These are phyloP conservation scores for Penicillium fuscoglaucum DNA, from an alignment of 2,329 filamentous ascomycete genomes.

Conservation along the genomic window DNA sequence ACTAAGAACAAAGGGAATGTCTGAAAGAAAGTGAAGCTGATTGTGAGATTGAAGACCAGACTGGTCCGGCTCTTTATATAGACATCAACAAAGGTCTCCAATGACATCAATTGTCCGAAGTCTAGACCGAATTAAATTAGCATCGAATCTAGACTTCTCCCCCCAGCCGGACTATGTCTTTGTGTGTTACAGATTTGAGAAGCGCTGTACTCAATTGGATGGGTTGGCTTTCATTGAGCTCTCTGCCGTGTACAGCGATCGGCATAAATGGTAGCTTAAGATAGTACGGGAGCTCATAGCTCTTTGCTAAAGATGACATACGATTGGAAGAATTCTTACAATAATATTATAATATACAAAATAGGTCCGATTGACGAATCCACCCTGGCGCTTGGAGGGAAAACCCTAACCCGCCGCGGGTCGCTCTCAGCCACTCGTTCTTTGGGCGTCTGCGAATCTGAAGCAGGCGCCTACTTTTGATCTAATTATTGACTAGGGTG, in stretches of 20 bases:
- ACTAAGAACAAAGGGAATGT: constrained; percentile 4
- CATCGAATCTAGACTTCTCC: constrained; percentile 13
- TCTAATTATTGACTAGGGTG: not conserved
- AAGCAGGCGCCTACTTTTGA: constrained; percentile 19
- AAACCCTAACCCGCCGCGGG: constrained; percentile 12
- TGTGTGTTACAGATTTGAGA: constrained; percentile 11
- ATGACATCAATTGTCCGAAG: constrained; percentile 3
- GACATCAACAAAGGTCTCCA: constrained; percentile 4
- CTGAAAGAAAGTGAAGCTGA: constrained; percentile 10
- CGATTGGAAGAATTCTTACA: not conserved
- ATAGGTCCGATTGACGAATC: constrained; percentile 10
- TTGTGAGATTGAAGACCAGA: constrained; percentile 7
- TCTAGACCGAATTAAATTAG: constrained; percentile 23
- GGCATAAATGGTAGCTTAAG: constrained; percentile 1
- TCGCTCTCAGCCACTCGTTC: constrained; percentile 30
- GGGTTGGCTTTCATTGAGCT: not conserved
- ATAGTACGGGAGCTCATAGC: not conserved
- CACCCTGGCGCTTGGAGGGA: constrained; percentile 32
- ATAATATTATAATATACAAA: not conserved
- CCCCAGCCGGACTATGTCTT: not conserved
- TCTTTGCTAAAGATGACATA: not conserved
- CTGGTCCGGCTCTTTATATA: constrained; percentile 11
- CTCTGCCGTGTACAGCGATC: constrained; percentile 2
- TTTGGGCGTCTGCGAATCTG: constrained; percentile 8
- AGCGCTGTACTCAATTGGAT: not conserved